phyloP scores from a whole-genome alignment of 2,329 filamentous ascomycete species.

The Hymenoscyphus fructigenus region DNA sequence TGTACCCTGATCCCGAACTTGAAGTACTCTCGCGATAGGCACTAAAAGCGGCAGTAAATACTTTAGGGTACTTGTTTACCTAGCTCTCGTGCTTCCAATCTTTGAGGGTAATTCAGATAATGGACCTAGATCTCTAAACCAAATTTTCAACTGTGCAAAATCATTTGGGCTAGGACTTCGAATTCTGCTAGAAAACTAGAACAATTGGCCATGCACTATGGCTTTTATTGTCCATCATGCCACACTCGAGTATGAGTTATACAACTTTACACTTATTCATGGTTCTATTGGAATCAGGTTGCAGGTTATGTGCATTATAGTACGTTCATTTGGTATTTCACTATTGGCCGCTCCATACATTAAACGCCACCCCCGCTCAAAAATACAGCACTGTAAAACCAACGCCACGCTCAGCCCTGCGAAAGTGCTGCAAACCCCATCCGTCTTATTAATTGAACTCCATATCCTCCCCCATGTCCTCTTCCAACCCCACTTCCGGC shows the following conservation, averaged over 20 bases:
- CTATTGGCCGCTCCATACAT: neutral
- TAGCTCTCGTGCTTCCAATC: too few relatives aligned
- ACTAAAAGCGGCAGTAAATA: too few relatives aligned
- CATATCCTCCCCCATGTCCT: neutral
- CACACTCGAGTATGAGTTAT: neutral
- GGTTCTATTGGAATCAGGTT: neutral
- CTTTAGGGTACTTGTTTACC: too few relatives aligned
- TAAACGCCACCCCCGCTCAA: slow-evolving; percentile 6
- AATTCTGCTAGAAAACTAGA: too few relatives aligned
- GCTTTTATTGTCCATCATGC: too few relatives aligned
- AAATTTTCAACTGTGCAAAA: too few relatives aligned
- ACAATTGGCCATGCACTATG: too few relatives aligned
- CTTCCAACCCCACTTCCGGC: slow-evolving; percentile 5
- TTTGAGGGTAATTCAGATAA: too few relatives aligned
- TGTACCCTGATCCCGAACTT: neutral
- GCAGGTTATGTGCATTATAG: neutral
- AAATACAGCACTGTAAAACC: neutral
- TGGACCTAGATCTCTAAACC: too few relatives aligned
- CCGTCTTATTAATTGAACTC: neutral
- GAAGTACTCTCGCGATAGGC: too few relatives aligned
- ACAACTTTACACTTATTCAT: neutral
- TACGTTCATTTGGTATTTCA: neutral
- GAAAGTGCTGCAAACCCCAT: neutral
- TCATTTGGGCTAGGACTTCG: too few relatives aligned
- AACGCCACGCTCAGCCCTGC: slow-evolving; percentile 4